A percentile compares a stretch with the other conserved stretches of the same genome.
These are phyloP conservation scores for Botrytis byssoidea DNA, from an alignment of 2,329 filamentous ascomycete genomes.

Conservation along the genomic window DNA sequence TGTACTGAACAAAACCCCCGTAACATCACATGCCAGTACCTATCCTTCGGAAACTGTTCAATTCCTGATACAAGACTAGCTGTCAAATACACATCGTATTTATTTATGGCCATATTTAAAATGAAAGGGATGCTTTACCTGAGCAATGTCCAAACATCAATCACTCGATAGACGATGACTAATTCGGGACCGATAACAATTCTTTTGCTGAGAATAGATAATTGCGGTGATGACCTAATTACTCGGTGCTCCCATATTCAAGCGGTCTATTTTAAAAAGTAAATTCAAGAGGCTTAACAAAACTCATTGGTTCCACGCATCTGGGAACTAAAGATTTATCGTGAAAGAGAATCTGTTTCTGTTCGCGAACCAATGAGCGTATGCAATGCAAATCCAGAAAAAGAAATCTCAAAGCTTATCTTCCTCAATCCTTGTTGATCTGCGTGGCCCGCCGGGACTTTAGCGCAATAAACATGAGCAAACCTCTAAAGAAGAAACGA, in stretches of 20 bases:
- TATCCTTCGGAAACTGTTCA: background rate
- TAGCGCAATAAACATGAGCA: background rate
- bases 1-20: background rate
- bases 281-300: background rate
- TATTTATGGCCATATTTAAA: background rate
- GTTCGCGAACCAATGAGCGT: background rate
- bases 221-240: background rate
- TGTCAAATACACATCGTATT: background rate
- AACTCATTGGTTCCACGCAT: too few relatives aligned
- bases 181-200: background rate
- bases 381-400: background rate
- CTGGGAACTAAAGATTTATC: background rate
- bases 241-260: background rate
- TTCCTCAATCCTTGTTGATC: background rate
- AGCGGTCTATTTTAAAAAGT: background rate
- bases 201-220: background rate
- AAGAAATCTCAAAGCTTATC: background rate
- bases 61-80: constrained; percentile 3
- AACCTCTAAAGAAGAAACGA: background rate
- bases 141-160: constrained; percentile 1
- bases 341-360: background rate
- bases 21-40: background rate
- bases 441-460: background rate
- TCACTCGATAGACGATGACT: background rate
- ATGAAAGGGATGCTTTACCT: background rate